Conservation (phyloP, 441 rosid species). For the Corymbia citriodora region DNA sequence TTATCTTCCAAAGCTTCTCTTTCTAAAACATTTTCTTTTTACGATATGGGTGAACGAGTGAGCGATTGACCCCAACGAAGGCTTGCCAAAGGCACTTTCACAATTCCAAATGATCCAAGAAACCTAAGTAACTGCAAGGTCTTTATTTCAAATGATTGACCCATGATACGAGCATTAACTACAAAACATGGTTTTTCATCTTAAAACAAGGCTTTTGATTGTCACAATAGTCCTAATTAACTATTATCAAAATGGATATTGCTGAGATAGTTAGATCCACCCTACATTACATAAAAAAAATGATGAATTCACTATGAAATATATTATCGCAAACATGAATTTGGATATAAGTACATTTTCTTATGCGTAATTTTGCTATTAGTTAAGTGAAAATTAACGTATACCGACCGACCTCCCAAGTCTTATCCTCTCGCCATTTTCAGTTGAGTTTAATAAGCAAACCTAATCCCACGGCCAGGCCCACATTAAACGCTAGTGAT, state of each 20-base stretch:
- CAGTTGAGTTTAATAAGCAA: neutral
- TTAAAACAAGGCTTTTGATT: neutral
- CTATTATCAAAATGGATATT: neutral
- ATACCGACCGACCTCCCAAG: neutral
- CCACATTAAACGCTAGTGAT: slow-evolving; percentile 28
- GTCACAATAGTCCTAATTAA: neutral
- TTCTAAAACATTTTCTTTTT: no score
- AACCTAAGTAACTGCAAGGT: no score
- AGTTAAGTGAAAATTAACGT: neutral
- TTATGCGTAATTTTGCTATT: neutral
- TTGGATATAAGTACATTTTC: neutral
- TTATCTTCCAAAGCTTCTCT: no score
- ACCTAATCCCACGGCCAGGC: slow-evolving; percentile 45
- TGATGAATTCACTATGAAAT: neutral
- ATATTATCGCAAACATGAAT: neutral
- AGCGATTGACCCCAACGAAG: no score
- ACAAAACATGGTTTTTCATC: neutral
- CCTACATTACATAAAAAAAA: neutral
- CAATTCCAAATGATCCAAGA: no score
- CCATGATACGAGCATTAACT: neutral
- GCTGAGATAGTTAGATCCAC: neutral
- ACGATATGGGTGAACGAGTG: no score
- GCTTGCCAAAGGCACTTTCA: no score
- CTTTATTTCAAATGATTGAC: no score
- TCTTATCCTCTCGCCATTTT: neutral